These are phyloP conservation scores for Bodo saltans DNA, from an alignment of 78 protist species.

Conservation along the genomic window DNA sequence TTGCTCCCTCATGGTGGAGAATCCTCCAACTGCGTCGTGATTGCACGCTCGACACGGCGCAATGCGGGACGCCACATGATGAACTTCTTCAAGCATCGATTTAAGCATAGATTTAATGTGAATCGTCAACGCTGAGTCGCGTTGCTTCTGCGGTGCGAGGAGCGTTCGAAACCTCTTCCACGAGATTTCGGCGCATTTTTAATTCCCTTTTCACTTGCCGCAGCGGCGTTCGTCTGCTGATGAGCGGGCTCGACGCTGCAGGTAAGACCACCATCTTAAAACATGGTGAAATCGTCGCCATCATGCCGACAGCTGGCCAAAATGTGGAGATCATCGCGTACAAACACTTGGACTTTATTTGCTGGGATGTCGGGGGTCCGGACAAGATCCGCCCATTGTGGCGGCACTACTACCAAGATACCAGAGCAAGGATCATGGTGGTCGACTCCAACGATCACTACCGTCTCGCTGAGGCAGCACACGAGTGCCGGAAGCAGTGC, in stretches of 20 bases:
- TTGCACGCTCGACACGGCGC: too few relatives aligned
- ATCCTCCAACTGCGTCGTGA: too few relatives aligned
- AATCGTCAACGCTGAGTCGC: too few relatives aligned
- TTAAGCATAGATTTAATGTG: too few relatives aligned
- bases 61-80: too few relatives aligned
- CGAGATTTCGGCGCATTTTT: too few relatives aligned
- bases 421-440: slow-evolving; percentile 90
- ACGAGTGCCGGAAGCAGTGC: slow-evolving; percentile 67
- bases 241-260: slow-evolving; percentile 31
- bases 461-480: slow-evolving; percentile 62
- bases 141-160: too few relatives aligned
- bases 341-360: slow-evolving; percentile 57
- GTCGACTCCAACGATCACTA: slow-evolving; percentile 86
- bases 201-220: too few relatives aligned
- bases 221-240: slow-evolving; percentile 8
- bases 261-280: slow-evolving; percentile 49
- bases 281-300: slow-evolving; percentile 50
- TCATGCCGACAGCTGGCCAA: slow-evolving; percentile 71
- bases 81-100: too few relatives aligned
- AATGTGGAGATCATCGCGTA: slow-evolving; percentile 81
- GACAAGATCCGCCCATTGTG: slow-evolving; percentile 85
- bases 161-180: too few relatives aligned
- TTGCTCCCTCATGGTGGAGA: too few relatives aligned
- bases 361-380: slow-evolving; percentile 88
- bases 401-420: slow-evolving; percentile 85